Evolutionary conservation across 1,139 yeast species (phyloP).

Genomic region (Debaryomyces robertsiae): DNA sequence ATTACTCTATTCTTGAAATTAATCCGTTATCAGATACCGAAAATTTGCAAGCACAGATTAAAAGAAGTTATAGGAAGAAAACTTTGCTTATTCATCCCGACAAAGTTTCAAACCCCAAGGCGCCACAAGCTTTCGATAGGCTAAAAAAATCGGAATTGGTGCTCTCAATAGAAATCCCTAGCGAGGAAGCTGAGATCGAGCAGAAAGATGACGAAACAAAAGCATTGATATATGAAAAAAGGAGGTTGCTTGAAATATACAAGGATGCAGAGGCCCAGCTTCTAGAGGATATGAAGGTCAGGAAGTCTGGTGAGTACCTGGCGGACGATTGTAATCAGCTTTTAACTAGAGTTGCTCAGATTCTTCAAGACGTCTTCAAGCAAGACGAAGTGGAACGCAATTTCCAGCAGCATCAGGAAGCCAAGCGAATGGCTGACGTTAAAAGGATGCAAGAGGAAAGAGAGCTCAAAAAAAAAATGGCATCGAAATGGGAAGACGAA

Average conservation of each 20-base stretch:
- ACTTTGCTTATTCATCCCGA: conserved; percentile 73
- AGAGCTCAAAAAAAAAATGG: conserved; percentile 40
- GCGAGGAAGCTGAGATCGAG: conserved; percentile 19
- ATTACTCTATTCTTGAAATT: conserved; percentile 57
- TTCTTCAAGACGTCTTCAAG: conserved; percentile 38
- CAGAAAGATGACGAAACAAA: conserved; percentile 27
- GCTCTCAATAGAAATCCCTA: conserved; percentile 20
- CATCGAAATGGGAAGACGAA: conserved; percentile 63
- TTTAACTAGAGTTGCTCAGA: conserved; percentile 19
- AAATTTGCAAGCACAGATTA: conserved; percentile 37
- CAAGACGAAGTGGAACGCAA: conserved; percentile 37
- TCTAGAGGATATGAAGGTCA: neutral
- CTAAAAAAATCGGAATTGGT: conserved; percentile 42
- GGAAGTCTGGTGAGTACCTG: neutral
- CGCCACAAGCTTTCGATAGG: conserved; percentile 64
- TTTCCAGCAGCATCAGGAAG: conserved; percentile 33
- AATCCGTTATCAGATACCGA: conserved; percentile 40
- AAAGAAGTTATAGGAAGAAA: conserved; percentile 55
- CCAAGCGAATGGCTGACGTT: conserved; percentile 28
- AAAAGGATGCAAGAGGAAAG: conserved; percentile 40
- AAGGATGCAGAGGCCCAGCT: conserved; percentile 31
- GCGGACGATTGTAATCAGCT: conserved; percentile 7
- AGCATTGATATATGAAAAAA: conserved; percentile 43
- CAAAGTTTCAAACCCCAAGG: conserved; percentile 54
- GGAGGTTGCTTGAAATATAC: conserved; percentile 37